Percentiles rank a stretch among this genome's conserved stretches.
Conservation (phyloP, 129 eudicot species). For the Calendula officinalis region DNA sequence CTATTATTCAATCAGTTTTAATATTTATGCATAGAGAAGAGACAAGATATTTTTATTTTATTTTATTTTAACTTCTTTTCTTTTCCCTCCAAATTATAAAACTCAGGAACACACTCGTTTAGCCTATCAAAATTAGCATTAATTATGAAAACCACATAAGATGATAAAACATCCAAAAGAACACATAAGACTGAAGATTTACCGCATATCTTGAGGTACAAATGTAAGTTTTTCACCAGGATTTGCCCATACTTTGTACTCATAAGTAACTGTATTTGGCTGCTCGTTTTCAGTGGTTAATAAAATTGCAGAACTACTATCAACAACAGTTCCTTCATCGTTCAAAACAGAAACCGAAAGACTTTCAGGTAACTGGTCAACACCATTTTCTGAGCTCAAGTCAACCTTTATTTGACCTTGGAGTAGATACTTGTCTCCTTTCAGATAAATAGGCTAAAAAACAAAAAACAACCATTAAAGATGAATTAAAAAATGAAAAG, state of each 20-base stretch:
- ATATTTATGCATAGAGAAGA: too few relatives aligned
- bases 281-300: conserved; percentile 38
- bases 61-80: too few relatives aligned
- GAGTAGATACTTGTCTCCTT: conserved; percentile 85
- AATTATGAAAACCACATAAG: neutral
- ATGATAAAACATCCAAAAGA: neutral
- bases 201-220: conserved; percentile 76
- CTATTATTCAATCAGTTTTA: neutral
- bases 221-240: conserved; percentile 67
- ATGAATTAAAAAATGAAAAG: conserved; percentile 8
- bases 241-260: conserved; percentile 79
- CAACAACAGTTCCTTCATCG: conserved; percentile 49
- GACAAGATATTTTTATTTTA: too few relatives aligned
- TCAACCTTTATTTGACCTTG: conserved; percentile 71
- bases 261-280: conserved; percentile 50
- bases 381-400: conserved; percentile 35
- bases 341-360: conserved; percentile 53
- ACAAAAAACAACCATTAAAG: conserved; percentile 15
- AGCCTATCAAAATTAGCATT: neutral
- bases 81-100: too few relatives aligned
- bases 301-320: conserved; percentile 45
- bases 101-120: neutral
- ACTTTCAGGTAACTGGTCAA: conserved; percentile 48
- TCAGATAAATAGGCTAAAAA: conserved; percentile 69
- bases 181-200: conserved; percentile 19